phyloP scores from a whole-genome alignment of 2,329 filamentous ascomycete genomes.

The Phymatotrichopsis omnivora region DNA sequence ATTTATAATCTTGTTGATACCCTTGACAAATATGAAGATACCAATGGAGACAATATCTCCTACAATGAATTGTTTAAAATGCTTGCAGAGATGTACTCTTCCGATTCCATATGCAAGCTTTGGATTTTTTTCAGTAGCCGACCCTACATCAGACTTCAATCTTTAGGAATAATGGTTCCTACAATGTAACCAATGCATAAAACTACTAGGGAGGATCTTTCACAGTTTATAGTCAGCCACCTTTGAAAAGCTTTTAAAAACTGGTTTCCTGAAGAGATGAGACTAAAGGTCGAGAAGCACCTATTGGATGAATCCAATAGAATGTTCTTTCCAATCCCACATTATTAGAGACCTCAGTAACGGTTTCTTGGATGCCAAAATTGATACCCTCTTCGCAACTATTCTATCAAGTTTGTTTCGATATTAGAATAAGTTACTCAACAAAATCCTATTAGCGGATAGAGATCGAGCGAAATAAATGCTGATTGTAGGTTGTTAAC shows the following conservation, averaged over 20 bases:
- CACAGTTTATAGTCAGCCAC: neutral
- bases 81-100: neutral
- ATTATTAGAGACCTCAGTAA: conserved; percentile 6
- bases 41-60: neutral
- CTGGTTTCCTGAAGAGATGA: neutral
- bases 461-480: conserved; percentile 2
- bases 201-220: neutral
- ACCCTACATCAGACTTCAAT: too few species aligned
- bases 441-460: neutral
- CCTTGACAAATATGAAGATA: conserved; percentile 9
- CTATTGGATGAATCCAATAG: neutral
- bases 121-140: conserved; percentile 5
- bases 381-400: neutral
- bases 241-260: neutral
- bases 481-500: conserved; percentile 10
- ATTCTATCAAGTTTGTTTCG: conserved; percentile 1
- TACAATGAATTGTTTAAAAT: neutral
- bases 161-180: neutral
- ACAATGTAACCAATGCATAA: neutral
- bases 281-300: neutral
- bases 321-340: conserved; percentile 8
- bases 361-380: neutral
- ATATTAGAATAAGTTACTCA: conserved; percentile 4
- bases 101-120: neutral
- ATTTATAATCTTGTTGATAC: conserved; percentile 10